Evolutionary conservation across 1,139 yeast species (phyloP), one percentile per base, ranked within the genome.

Genomic region (Suhomyces bribrorum): DNA sequence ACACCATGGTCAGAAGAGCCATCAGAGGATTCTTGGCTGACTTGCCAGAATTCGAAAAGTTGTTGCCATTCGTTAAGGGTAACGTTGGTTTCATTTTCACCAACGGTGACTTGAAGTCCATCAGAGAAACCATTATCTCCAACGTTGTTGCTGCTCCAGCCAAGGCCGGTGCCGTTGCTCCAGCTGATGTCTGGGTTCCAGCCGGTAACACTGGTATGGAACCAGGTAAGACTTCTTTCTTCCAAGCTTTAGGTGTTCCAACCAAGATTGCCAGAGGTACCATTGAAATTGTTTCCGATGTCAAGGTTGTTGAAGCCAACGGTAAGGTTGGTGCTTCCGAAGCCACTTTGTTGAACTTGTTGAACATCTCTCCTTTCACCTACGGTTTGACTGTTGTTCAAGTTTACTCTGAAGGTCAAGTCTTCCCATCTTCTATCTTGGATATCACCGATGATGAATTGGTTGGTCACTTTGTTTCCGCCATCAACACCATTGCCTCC

Each of bases 181-280:
- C 97, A 73, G 83, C 73, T 70, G 97, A 90, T 66, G 97, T 92
- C 66, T 87, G 83, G 84, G 86, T 92, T 61, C 95, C 95, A 72
- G 97, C 97, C 62, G 95, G 96, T 77, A 94, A 92, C 96, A 92
- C 99, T 62, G 97, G 98, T 86, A 90, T 94, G 96, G 98, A 92
- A 80, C 99, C 99, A 75, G 97, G 97, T 84, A 92, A 92, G 89
- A 92, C 99, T 67, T 92, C 98, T 70, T 92, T 92, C 95, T 92
- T 92, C 97, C 99, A 92, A 84, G 98, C 99, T 70, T 85, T 92
- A 66, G 97, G 97, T 87, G 97, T 92, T 67, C 98, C 98, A 83
- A 92, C 99, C 87, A 92, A 92, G 94, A 92, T 92, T 89, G 94
- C 96, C 77, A 90, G 99, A 86, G 99, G 99, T 92, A 88, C 96